Evolutionary conservation across 768 basidiomycete species (phyloP).

Genomic region (Chalciporus chontae): DNA sequence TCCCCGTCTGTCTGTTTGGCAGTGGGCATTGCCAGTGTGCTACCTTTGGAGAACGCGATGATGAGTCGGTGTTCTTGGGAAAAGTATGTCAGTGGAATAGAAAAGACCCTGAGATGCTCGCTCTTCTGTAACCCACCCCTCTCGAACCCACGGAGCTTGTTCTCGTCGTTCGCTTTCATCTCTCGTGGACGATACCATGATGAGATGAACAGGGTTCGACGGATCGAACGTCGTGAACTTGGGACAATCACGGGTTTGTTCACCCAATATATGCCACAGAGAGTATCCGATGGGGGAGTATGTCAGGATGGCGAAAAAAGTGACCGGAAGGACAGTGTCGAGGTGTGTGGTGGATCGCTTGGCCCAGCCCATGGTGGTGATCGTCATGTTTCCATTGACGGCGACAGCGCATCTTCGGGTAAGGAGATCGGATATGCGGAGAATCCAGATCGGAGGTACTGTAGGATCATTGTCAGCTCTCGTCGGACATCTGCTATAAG

Average conservation of each 20-base stretch:
- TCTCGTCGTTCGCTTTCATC: not conserved
- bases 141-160: not conserved
- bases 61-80: no score
- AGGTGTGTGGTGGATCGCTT: not conserved
- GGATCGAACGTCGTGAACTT: conserved; percentile 2
- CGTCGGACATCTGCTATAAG: conserved; percentile 1
- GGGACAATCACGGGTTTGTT: not conserved
- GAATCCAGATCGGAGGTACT: no score
- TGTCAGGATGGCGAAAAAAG: not conserved
- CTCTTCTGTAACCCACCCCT: not conserved
- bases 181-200: conserved; percentile 1
- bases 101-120: not conserved
- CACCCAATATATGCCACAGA: not conserved
- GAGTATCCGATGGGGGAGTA: not conserved
- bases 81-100: no score
- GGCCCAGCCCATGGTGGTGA: conserved; percentile 2
- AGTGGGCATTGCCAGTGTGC: no score
- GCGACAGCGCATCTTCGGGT: not conserved
- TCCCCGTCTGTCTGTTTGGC: no score
- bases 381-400: not conserved
- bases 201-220: not conserved
- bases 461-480: no score
- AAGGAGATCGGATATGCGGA: not conserved
- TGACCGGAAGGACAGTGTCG: conserved; percentile 4
- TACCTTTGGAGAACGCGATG: no score